Evolutionary conservation across 352 stramenopile species (phyloP).

Genomic region (Globisporangium echinulatum): DNA sequence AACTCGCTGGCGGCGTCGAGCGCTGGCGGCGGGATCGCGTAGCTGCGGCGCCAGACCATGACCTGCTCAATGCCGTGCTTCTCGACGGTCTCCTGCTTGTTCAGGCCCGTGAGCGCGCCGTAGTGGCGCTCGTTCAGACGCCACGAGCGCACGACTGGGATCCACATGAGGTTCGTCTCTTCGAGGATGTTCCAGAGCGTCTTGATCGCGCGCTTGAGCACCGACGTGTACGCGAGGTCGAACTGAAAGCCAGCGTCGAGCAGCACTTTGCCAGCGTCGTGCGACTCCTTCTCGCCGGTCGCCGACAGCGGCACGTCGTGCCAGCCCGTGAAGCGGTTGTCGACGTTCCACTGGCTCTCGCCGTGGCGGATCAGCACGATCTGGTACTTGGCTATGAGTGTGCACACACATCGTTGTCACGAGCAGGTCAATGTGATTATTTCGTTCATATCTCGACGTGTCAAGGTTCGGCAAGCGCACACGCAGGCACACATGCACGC

Average conservation of each 20-base stretch:
- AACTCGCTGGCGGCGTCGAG: conserved; percentile 84
- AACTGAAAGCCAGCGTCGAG: conserved; percentile 91
- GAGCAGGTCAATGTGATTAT: too few relatives aligned
- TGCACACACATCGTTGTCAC: too few relatives aligned
- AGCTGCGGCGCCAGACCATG: conserved; percentile 96
- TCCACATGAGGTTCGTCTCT: conserved; percentile 96
- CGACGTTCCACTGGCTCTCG: conserved; percentile 97
- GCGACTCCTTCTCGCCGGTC: conserved; percentile 88
- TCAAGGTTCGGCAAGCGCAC: too few relatives aligned
- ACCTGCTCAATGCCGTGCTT: conserved; percentile 98
- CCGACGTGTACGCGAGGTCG: conserved; percentile 94
- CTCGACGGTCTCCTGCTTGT: conserved; percentile 99
- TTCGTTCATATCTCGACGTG: too few relatives aligned
- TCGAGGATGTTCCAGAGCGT: conserved; percentile 97
- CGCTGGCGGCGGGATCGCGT: conserved; percentile 94
- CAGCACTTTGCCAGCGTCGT: conserved; percentile 93
- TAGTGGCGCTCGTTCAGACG: conserved; percentile 99
- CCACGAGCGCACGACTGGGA: conserved; percentile 92
- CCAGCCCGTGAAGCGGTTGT: conserved; percentile 99
- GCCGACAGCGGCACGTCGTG: conserved; percentile 93
- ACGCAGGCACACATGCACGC: too few relatives aligned
- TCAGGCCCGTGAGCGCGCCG: conserved; percentile 94
- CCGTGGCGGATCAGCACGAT: conserved; percentile 92
- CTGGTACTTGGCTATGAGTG: conserved; percentile 67
- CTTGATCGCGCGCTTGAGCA: conserved; percentile 97